Percentiles rank a stretch among this genome's conserved stretches.
phyloP scores from a whole-genome alignment of 306 rosid species.

The Sesbania bispinosa region DNA sequence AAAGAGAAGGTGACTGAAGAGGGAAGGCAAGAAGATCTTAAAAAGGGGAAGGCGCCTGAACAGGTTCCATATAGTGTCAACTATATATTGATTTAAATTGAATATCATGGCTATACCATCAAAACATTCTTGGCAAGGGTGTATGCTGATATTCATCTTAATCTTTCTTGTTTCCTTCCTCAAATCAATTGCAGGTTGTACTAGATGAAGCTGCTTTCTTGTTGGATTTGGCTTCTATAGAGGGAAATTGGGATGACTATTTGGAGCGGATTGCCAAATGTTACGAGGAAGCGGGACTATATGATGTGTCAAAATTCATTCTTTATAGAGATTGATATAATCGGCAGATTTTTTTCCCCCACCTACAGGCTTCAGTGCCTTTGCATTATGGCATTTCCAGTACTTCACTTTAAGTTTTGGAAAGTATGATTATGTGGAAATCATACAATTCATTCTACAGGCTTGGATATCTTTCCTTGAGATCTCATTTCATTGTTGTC shows the following conservation, averaged over 20 bases:
- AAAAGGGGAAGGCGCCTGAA: slow-evolving; percentile 78
- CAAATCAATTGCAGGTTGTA: slow-evolving; percentile 54
- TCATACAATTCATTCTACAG: not conserved
- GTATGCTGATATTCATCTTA: not conserved
- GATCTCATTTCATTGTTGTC: not conserved
- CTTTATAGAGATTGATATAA: slow-evolving; percentile 47
- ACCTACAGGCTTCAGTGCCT: not conserved
- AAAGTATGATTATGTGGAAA: not conserved
- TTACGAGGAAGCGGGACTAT: slow-evolving; percentile 76
- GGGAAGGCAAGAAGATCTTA: slow-evolving; percentile 83
- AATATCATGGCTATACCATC: not conserved
- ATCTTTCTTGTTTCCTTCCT: slow-evolving; percentile 3
- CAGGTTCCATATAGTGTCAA: slow-evolving; percentile 52
- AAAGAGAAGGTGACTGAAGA: slow-evolving; percentile 85
- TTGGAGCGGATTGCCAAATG: slow-evolving; percentile 67
- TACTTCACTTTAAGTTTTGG: slow-evolving; percentile 22
- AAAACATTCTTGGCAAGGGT: not conserved
- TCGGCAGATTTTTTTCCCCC: not conserved
- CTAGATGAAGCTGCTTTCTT: slow-evolving; percentile 91
- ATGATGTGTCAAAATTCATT: slow-evolving; percentile 64
- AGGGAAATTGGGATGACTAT: slow-evolving; percentile 80
- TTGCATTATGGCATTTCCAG: not conserved
- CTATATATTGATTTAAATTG: not conserved
- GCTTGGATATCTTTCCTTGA: not conserved
- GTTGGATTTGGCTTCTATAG: slow-evolving; percentile 89